Conservation (phyloP, 345 rosid species). For the Dipteronia sinensis region DNA sequence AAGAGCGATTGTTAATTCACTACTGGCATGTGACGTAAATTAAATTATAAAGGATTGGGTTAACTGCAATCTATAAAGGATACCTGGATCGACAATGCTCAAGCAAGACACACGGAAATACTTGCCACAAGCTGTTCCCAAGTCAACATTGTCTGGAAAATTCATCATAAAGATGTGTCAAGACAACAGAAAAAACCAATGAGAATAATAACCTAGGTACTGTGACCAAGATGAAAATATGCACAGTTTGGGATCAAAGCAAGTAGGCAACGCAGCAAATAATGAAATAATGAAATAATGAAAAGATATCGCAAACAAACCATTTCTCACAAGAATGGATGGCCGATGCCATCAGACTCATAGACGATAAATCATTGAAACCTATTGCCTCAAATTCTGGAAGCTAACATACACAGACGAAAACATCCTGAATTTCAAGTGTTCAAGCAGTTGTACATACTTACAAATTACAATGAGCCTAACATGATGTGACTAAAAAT, state of each 20-base stretch:
- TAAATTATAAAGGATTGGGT: too few relatives aligned
- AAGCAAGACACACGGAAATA: slow-evolving; percentile 78
- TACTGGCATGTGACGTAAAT: neutral
- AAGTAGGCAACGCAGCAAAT: too few relatives aligned
- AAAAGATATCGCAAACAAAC: neutral
- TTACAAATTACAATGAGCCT: neutral
- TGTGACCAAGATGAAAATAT: neutral
- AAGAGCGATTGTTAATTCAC: neutral
- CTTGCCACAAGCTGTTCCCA: slow-evolving; percentile 84
- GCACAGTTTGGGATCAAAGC: neutral
- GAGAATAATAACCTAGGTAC: too few relatives aligned
- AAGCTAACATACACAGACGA: neutral
- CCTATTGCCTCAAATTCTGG: too few relatives aligned
- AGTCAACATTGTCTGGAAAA: slow-evolving; percentile 58
- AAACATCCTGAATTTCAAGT: neutral
- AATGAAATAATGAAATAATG: too few relatives aligned
- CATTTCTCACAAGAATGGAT: neutral
- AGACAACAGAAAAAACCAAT: neutral
- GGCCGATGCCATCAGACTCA: neutral
- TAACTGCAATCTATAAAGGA: neutral
- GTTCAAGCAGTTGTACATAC: neutral
- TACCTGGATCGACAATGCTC: slow-evolving; percentile 69
- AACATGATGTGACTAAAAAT: neutral
- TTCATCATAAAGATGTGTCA: neutral
- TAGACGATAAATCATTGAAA: neutral